Percentiles rank a stretch among this genome's conserved stretches.
Evolutionary conservation across 1,139 yeast genomes (phyloP).

Genomic region (Debaryomyces sp.): DNA sequence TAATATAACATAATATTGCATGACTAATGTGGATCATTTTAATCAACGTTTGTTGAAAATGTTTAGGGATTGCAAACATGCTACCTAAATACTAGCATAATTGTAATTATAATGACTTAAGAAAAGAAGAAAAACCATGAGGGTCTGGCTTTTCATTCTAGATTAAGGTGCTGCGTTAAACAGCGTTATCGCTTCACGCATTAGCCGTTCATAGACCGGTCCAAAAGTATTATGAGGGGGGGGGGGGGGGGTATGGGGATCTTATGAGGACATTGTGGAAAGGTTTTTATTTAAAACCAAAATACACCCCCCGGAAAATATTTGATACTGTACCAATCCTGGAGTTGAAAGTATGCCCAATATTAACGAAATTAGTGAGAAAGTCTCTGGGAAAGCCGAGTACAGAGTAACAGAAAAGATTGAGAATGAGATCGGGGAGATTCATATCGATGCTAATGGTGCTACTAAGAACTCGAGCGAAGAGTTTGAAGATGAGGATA

Average conservation of each 20-base stretch:
- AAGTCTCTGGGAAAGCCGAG: not conserved
- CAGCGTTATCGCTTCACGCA: not conserved
- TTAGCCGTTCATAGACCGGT: not conserved
- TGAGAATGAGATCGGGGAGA: not conserved
- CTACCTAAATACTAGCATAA: no score
- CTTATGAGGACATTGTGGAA: no score
- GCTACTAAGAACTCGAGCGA: conserved; percentile 1
- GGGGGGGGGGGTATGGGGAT: no score
- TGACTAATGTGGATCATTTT: no score
- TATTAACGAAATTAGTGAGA: not conserved
- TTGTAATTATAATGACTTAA: no score
- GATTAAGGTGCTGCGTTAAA: no score
- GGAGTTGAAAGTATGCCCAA: not conserved
- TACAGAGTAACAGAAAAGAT: not conserved
- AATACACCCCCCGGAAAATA: not conserved
- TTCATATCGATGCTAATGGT: not conserved
- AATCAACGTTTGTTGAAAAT: no score
- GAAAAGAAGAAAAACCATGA: no score
- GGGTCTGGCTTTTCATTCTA: no score
- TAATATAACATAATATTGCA: no score
- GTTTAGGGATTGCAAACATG: no score
- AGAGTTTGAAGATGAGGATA: conserved; percentile 9
- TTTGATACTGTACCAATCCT: no score
- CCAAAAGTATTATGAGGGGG: not conserved
- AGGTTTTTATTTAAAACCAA: not conserved